A percentile compares a stretch with the other conserved stretches of the same genome.
phyloP scores from a whole-genome alignment of 805 yeast species.

The Jamesozyma gamospora region DNA sequence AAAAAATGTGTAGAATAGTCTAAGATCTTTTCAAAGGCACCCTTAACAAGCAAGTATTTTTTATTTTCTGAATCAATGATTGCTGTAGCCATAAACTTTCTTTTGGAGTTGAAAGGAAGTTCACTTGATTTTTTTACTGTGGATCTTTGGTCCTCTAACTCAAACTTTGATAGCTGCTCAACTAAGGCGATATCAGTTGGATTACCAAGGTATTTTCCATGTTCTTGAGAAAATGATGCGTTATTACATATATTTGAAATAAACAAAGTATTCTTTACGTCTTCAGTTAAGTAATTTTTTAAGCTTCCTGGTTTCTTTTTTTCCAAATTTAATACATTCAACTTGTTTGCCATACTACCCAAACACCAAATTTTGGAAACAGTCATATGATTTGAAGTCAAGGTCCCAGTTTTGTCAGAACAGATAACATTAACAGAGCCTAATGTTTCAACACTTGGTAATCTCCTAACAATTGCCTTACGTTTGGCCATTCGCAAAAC shows the following conservation, averaged over 20 bases:
- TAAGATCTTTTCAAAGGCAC: constrained; percentile 76
- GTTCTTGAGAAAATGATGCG: constrained; percentile 57
- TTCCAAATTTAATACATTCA: constrained; percentile 35
- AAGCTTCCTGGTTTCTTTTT: constrained; percentile 34
- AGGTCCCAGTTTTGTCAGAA: constrained; percentile 84
- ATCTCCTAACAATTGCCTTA: constrained; percentile 86
- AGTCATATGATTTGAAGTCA: constrained; percentile 88
- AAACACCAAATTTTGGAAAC: constrained; percentile 75
- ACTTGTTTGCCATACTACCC: constrained; percentile 40
- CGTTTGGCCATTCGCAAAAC: constrained; percentile 93
- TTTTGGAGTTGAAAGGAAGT: constrained; percentile 70
- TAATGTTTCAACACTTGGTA: constrained; percentile 91
- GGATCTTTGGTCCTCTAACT: constrained; percentile 59
- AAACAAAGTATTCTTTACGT: constrained; percentile 47
- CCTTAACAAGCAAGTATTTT: constrained; percentile 63
- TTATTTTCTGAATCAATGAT: constrained; percentile 49
- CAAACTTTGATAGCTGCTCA: constrained; percentile 63
- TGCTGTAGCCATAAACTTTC: constrained; percentile 87
- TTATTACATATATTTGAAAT: constrained; percentile 71
- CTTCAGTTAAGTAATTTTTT: constrained; percentile 41
- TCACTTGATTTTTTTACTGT: constrained; percentile 52
- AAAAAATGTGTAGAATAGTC: constrained; percentile 49
- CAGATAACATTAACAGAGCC: constrained; percentile 93
- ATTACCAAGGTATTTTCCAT: constrained; percentile 72
- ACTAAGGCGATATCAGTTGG: constrained; percentile 91